These are phyloP conservation scores for Sporothrix brunneoviolacea DNA, from an alignment of 2,329 filamentous ascomycete species.

Conservation along the genomic window DNA sequence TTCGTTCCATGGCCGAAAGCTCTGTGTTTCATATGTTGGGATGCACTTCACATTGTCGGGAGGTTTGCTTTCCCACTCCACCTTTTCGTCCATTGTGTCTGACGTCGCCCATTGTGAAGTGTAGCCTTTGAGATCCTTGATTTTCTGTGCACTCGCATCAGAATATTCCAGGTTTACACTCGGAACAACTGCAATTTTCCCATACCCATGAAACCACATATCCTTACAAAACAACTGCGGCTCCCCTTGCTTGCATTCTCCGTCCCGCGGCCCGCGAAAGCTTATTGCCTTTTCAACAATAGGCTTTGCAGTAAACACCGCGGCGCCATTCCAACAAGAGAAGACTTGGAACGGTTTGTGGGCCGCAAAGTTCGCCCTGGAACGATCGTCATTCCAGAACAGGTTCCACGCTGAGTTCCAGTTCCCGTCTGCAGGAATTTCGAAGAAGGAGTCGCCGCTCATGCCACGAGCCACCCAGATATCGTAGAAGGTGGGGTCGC, in stretches of 20 bases:
- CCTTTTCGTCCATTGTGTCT: conserved; percentile 27
- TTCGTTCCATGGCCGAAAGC: conserved; percentile 37
- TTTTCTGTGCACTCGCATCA: conserved; percentile 34
- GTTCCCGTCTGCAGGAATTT: conserved; percentile 41
- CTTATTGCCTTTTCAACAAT: conserved; percentile 32
- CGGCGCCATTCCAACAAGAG: conserved; percentile 54
- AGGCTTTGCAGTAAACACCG: conserved; percentile 40
- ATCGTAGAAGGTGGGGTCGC: conserved; percentile 48
- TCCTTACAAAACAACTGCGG: conserved; percentile 52
- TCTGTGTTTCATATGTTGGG: conserved; percentile 34
- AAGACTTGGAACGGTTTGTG: conserved; percentile 48
- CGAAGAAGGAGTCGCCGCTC: conserved; percentile 48
- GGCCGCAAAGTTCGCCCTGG: conserved; percentile 27
- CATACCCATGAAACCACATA: conserved; percentile 42
- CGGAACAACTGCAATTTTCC: conserved; percentile 50
- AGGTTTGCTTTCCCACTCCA: conserved; percentile 38
- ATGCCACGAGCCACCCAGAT: conserved; percentile 49
- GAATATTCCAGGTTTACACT: conserved; percentile 50
- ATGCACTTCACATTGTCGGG: conserved; percentile 44
- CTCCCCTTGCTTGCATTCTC: conserved; percentile 49
- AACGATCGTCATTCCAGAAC: conserved; percentile 43
- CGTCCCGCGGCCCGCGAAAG: conserved; percentile 35
- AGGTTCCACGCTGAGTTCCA: conserved; percentile 45
- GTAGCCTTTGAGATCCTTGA: conserved; percentile 47
- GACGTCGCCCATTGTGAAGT: conserved; percentile 29